Percentiles rank a stretch among this genome's conserved stretches.
Conservation (phyloP, 768 basidiomycete species). For the Amanita thiersii region DNA sequence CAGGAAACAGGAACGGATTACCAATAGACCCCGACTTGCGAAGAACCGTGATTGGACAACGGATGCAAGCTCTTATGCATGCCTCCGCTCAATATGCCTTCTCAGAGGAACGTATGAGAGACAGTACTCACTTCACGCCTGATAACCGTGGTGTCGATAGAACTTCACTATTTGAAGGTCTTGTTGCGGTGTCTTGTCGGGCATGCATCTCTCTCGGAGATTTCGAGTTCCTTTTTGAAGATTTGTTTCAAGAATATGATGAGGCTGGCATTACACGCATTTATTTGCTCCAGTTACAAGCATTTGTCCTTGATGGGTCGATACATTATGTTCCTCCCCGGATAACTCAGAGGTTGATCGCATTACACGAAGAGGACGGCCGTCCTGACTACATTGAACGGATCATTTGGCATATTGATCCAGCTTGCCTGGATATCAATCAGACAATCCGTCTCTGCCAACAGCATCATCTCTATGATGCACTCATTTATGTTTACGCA, state of each 20-base stretch:
- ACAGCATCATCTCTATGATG: constrained; percentile 79
- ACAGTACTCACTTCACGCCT: constrained; percentile 72
- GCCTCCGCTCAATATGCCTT: constrained; percentile 89
- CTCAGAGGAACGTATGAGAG: constrained; percentile 90
- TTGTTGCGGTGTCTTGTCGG: constrained; percentile 69
- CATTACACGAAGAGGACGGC: constrained; percentile 62
- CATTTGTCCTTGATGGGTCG: constrained; percentile 68
- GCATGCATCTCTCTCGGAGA: constrained; percentile 78
- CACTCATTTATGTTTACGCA: constrained; percentile 90
- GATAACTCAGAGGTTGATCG: constrained; percentile 79
- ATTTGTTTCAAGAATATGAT: constrained; percentile 86
- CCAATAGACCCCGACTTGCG: constrained; percentile 58
- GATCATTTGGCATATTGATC: constrained; percentile 95
- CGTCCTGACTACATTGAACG: constrained; percentile 75
- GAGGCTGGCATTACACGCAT: constrained; percentile 77
- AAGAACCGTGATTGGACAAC: constrained; percentile 58
- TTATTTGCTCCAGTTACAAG: constrained; percentile 75
- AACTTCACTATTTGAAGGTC: constrained; percentile 80
- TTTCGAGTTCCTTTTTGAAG: constrained; percentile 86
- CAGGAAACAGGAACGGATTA: constrained; percentile 83
- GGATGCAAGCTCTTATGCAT: constrained; percentile 74
- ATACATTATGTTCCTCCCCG: constrained; percentile 76
- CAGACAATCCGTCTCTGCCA: constrained; percentile 87
- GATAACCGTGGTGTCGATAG: constrained; percentile 91
- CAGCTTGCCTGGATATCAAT: constrained; percentile 84